Evolutionary conservation across 371 early-diverging fungal genomes (phyloP), one percentile per base, ranked within the genome.

Genomic region (Actinomucor elegans): DNA sequence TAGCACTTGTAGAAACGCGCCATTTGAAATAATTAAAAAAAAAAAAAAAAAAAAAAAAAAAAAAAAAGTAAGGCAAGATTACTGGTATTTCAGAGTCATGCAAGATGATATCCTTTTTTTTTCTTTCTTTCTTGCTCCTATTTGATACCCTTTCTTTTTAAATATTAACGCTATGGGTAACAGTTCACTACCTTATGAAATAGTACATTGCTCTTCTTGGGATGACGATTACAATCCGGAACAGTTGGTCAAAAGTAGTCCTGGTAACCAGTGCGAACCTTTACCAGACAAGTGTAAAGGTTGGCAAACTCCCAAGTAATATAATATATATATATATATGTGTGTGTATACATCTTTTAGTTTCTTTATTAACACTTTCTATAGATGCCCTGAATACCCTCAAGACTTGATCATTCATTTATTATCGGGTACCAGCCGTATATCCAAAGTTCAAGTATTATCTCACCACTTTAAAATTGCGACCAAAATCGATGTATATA

Each of bases 401-500:
- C 91, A 91, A 62, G 80, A 77, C 43, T 61, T 91, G 6, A 81
- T 88, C 41, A 61, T 91, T 24, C 80, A 75, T 40, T 68, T 89
- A 31, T 48, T 75, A 2, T 69, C 80, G 40, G 88, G 88, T 8
- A 61, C 70, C 29, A 81, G 83, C 23, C 78, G 82, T 44, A 75
- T 91, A 15, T 69, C 79, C 23, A 87, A 88, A 69, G 74, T 91
- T 33, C 88, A 91, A 59, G 61, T 90, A 20, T 67, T 91, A 21
- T 81, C 83, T 14, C 92, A 92, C 64, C 92, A 92, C 60, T 92
- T 82, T 75, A 92, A 88, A 68, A 89, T 92, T 48, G 80, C 92
- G 4, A 84, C 86, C n/a, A 80, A 76, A 52, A 71, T 91, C 21
- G 90, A 89, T 51, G 79, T 90, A 46, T 86, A 78, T 64, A 65